Evolutionary conservation across 2,329 filamentous ascomycete genomes (phyloP), one percentile per base, ranked within the genome.

Genomic region (Claviceps sp.): DNA sequence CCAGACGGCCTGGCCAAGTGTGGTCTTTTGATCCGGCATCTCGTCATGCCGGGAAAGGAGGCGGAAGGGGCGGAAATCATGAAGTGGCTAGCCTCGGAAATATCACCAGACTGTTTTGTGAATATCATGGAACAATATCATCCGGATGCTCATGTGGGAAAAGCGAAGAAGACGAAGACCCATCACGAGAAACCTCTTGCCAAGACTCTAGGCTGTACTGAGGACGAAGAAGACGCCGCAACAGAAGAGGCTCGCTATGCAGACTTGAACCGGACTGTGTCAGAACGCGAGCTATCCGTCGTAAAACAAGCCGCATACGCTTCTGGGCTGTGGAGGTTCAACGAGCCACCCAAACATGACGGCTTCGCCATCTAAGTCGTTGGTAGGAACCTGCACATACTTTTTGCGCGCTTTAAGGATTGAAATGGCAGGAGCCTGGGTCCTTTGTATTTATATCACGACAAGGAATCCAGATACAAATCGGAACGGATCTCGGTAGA

Each of bases 41-140:
- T 94, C 1, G 86, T 91, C 26, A 94, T 94, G 88, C 88, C 87
- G 0, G 86, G 86, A 0, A 81, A 82, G 60, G 84, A 86, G 61
- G 78, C 78, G 18, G 87, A 93, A 66, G 84, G 84, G 0, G 73
- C 74, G 49, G 72, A 81, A 56, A 93, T 94, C 54, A 84, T 94
- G 73, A 74, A 70, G 55, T 94, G 86, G 74, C 71, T 94, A 16
- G 87, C 86, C 0, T 71, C 77, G 30, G 78, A 88, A 50, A 75
- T 94, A 2, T 87, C 84, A 3, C 75, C 71, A 52, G 86, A 93
- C 64, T 74, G 85, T 44, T 91, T 90, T 66, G 78, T 93, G 54
- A 84, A 94, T 63, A 83, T 94, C 57, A 93, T 93, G 87, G 87
- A 94, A 67, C 88, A 94, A 67, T 93, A 93, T 62, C 82, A 81